Evolutionary conservation across 305 asterid species (phyloP).

Genomic region (Vinca major): DNA sequence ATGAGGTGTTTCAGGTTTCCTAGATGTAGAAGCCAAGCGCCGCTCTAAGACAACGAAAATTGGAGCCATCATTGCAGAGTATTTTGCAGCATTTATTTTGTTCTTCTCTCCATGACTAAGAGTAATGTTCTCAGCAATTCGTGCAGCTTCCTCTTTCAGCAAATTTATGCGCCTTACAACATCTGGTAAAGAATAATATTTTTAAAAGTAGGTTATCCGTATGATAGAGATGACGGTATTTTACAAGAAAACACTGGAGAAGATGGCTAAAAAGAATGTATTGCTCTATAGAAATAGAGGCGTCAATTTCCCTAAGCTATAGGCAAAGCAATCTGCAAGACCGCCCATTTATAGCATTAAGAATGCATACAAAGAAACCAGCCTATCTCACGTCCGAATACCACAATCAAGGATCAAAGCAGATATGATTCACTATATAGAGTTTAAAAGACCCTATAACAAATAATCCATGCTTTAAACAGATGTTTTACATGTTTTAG

Average conservation of each 20-base stretch:
- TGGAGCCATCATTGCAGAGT: constrained; percentile 99
- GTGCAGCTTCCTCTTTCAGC: constrained; percentile 93
- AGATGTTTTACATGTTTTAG: not conserved
- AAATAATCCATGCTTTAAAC: not conserved
- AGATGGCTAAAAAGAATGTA: not conserved
- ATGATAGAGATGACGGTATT: not conserved
- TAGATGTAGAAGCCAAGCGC: constrained; percentile 86
- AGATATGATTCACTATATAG: not conserved
- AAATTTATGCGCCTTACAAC: constrained; percentile 89
- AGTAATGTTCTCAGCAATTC: constrained; percentile 76
- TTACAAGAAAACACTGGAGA: not conserved
- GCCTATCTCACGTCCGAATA: not conserved
- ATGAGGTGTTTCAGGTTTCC: constrained; percentile 97
- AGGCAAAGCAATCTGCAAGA: not conserved
- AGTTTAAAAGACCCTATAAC: not conserved
- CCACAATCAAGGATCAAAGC: not conserved
- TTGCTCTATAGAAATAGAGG: not conserved
- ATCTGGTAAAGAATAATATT: constrained; percentile 36
- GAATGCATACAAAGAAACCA: constrained; percentile 6
- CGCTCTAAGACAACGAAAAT: constrained; percentile 91
- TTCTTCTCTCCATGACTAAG: constrained; percentile 80
- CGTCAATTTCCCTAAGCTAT: not conserved
- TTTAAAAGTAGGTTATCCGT: constrained; percentile 20
- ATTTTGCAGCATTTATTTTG: constrained; percentile 92
- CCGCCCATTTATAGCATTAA: not conserved